Conservation (phyloP, 2,329 filamentous ascomycete species). For the Akanthomyces muscarius region DNA sequence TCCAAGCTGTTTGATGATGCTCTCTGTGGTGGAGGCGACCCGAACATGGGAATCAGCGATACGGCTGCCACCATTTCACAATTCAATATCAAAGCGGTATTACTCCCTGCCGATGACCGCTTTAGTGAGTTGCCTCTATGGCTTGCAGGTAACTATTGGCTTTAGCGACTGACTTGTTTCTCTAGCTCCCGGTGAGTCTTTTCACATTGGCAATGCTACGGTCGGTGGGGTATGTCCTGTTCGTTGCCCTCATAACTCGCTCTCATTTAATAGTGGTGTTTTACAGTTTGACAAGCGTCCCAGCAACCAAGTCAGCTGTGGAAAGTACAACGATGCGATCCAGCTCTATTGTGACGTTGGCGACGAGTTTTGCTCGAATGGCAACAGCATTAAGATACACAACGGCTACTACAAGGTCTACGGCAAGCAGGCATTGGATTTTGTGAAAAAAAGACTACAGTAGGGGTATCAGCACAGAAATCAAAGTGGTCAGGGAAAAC, state of each 20-base stretch:
- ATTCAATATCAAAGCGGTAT: neutral
- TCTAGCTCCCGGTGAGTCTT: neutral
- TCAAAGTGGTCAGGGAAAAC: no score
- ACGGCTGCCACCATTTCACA: neutral
- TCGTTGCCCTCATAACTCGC: neutral
- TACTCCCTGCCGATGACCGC: neutral
- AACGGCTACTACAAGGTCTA: conserved; percentile 1
- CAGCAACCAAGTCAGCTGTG: neutral
- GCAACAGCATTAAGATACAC: neutral
- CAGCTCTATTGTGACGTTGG: neutral
- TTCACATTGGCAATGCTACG: neutral
- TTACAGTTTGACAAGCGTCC: neutral
- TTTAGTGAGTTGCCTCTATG: neutral
- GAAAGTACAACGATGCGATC: neutral
- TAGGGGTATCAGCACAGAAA: neutral
- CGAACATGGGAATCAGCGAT: neutral
- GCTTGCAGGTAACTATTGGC: neutral
- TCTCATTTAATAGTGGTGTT: neutral
- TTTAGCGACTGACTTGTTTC: neutral
- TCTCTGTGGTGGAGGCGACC: neutral
- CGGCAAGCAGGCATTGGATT: neutral
- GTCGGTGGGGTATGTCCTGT: neutral
- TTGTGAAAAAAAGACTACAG: neutral
- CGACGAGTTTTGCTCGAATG: neutral
- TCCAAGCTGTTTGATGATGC: neutral